Percentiles rank a stretch among this genome's conserved stretches.
phyloP scores from a whole-genome alignment of 1,284 basidiomycete species.

The Cerioporus squamosus region DNA sequence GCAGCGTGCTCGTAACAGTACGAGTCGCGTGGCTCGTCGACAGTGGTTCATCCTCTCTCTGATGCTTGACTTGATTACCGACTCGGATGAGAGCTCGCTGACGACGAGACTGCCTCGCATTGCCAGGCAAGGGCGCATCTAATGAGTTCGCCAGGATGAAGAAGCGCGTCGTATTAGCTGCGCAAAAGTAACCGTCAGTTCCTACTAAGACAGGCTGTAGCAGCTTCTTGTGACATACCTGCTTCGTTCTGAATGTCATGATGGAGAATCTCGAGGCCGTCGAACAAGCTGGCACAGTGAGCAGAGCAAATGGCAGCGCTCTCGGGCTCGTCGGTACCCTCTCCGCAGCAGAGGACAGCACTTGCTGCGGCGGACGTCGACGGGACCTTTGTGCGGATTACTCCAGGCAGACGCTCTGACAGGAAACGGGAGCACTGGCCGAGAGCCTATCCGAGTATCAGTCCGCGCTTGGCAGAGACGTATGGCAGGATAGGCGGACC shows the following conservation, averaged over 20 bases:
- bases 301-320: constrained; percentile 77
- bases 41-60: constrained; percentile 11
- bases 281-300: constrained; percentile 60
- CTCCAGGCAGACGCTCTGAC: constrained; percentile 52
- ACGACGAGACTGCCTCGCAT: constrained; percentile 21
- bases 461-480: not conserved
- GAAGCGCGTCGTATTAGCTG: constrained; percentile 71
- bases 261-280: constrained; percentile 57
- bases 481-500: constrained; percentile 39
- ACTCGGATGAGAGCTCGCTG: constrained; percentile 47
- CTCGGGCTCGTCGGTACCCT: constrained; percentile 40
- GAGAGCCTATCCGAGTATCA: constrained; percentile 54
- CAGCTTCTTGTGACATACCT: constrained; percentile 43
- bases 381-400: constrained; percentile 52
- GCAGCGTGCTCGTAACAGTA: constrained; percentile 33
- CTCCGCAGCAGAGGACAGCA: constrained; percentile 42
- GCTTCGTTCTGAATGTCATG: constrained; percentile 67
- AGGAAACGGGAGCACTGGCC: constrained; percentile 76
- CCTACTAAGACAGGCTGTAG: not conserved
- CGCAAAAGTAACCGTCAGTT: constrained; percentile 6
- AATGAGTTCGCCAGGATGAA: constrained; percentile 50
- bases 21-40: constrained; percentile 26
- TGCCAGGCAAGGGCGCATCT: constrained; percentile 28
- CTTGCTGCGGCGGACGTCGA: constrained; percentile 76
- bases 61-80: constrained; percentile 10